Conservation (phyloP, 495 filamentous ascomycete genomes). For the Neurospora sp. region DNA sequence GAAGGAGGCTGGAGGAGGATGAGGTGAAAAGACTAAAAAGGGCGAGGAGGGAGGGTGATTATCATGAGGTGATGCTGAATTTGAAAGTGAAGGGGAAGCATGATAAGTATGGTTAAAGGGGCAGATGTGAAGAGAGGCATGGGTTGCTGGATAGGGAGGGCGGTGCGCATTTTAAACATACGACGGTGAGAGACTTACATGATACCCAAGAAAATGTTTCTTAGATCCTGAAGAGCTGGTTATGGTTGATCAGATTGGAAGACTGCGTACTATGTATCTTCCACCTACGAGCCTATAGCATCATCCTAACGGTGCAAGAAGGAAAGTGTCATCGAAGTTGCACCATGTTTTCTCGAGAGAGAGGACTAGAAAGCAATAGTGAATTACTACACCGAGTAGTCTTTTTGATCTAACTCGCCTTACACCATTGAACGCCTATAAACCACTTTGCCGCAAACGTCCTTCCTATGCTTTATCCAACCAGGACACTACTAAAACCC, state of each 20-base stretch:
- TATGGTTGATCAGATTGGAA: background rate
- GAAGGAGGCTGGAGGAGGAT: conserved; percentile 66
- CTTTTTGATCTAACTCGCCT: background rate
- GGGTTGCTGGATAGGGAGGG: background rate
- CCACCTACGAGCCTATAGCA: background rate
- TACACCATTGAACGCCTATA: background rate
- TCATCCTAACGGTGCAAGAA: background rate
- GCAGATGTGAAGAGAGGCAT: background rate
- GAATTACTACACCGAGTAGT: background rate
- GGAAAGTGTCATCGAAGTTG: background rate
- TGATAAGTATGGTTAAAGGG: conserved; percentile 63
- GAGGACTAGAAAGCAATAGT: background rate
- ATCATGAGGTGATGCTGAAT: conserved; percentile 80
- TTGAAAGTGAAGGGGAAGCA: conserved; percentile 92
- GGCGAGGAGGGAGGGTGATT: conserved; percentile 78
- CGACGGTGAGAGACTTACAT: background rate
- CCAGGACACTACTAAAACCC: background rate
- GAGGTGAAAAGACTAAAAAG: conserved; percentile 76
- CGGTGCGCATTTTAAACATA: background rate
- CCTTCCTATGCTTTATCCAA: background rate
- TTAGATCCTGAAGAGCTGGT: background rate
- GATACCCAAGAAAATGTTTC: background rate
- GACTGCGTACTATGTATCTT: background rate
- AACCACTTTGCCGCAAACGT: background rate
- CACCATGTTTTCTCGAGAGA: background rate